Evolutionary conservation across 2,329 filamentous ascomycete species (phyloP).

Genomic region (Xylaria polymorpha): DNA sequence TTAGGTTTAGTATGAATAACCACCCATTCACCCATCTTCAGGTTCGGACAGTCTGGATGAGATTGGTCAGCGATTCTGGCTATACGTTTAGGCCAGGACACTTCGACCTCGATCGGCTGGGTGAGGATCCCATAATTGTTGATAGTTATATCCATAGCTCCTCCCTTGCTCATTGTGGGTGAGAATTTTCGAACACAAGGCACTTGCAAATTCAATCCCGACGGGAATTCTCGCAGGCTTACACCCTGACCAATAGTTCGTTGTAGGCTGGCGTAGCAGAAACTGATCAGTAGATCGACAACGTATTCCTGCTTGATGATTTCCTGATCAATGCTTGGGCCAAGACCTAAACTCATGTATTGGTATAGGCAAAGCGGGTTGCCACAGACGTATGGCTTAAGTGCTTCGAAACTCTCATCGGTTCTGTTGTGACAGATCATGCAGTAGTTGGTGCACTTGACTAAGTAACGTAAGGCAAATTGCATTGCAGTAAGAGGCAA

Average conservation of each 20-base stretch:
- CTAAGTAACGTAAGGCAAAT: constrained; percentile 80
- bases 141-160: not conserved
- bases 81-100: constrained; percentile 32
- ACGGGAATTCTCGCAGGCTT: constrained; percentile 56
- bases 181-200: constrained; percentile 40
- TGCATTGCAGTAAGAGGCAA: constrained; percentile 74
- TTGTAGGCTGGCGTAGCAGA: constrained; percentile 74
- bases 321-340: constrained; percentile 86
- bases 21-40: constrained; percentile 46
- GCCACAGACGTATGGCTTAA: constrained; percentile 84
- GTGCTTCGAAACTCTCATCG: constrained; percentile 71
- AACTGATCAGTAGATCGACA: constrained; percentile 84
- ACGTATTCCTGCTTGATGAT: constrained; percentile 82
- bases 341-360: constrained; percentile 87
- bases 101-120: constrained; percentile 38
- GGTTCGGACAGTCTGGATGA: not conserved
- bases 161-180: no score
- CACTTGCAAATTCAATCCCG: constrained; percentile 51
- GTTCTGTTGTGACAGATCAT: constrained; percentile 82
- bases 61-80: constrained; percentile 23
- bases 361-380: constrained; percentile 84
- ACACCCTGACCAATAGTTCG: not conserved
- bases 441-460: constrained; percentile 87
- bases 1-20: constrained; percentile 36
- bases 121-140: constrained; percentile 31